Evolutionary conservation across 805 yeast genomes (phyloP).

Genomic region (Saccharomycopsis sp.): DNA sequence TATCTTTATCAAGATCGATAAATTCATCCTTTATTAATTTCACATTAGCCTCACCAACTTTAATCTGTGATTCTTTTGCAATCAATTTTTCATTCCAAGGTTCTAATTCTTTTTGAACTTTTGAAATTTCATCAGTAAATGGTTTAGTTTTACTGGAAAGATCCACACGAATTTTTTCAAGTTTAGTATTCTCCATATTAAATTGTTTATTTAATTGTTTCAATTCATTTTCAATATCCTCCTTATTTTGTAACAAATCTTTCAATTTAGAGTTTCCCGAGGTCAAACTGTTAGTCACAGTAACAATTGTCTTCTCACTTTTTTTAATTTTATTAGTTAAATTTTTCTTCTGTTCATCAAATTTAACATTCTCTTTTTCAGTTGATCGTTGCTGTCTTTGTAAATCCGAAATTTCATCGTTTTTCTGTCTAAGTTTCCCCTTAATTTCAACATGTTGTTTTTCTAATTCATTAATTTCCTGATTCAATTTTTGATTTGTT

Average conservation of each 20-base stretch:
- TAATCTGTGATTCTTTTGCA: constrained; percentile 54
- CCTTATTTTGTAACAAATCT: constrained; percentile 38
- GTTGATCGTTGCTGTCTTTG: constrained; percentile 28
- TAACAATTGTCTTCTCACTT: constrained; percentile 44
- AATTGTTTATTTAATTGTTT: constrained; percentile 39
- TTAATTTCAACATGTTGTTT: constrained; percentile 27
- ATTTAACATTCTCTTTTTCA: constrained; percentile 23
- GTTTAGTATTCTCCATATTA: constrained; percentile 43
- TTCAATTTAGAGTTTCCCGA: constrained; percentile 42
- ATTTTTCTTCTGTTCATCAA: constrained; percentile 73
- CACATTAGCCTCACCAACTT: constrained; percentile 60
- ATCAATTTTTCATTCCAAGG: constrained; percentile 76
- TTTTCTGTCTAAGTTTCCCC: constrained; percentile 24
- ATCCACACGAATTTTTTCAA: constrained; percentile 57
- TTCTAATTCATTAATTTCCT: constrained; percentile 31
- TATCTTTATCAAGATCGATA: constrained; percentile 36
- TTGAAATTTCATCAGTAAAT: constrained; percentile 57
- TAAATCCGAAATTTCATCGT: constrained; percentile 24
- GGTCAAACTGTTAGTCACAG: constrained; percentile 38
- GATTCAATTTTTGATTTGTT: constrained; percentile 34
- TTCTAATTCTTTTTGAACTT: constrained; percentile 56
- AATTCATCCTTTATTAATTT: constrained; percentile 47
- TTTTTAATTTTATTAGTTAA: constrained; percentile 51
- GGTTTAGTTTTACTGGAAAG: constrained; percentile 70
- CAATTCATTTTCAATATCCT: constrained; percentile 36